Evolutionary conservation across 495 filamentous ascomycete species (phyloP).

Genomic region (Rostrohypoxylon terebratum): DNA sequence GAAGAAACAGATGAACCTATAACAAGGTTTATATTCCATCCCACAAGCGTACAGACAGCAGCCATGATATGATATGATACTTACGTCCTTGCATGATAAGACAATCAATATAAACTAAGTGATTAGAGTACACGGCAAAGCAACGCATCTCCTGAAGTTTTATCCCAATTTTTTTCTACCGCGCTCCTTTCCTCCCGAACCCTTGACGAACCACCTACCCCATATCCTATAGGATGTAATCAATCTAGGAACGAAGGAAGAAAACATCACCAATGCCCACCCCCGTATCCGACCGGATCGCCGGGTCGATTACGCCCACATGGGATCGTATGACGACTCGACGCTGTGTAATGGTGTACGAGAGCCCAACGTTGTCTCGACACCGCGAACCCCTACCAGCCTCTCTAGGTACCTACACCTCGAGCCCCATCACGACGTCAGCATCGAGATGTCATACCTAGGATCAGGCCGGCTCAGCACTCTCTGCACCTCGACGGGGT

Average conservation of each 20-base stretch:
- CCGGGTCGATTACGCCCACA: conserved; percentile 46
- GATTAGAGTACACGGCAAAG: conserved; percentile 17
- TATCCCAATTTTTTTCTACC: not conserved
- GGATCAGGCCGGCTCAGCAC: conserved; percentile 59
- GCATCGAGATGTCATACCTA: conserved; percentile 59
- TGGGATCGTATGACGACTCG: conserved; percentile 42
- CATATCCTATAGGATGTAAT: conserved; percentile 2
- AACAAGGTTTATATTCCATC: not conserved
- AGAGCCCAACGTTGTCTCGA: conserved; percentile 13
- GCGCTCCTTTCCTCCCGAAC: not conserved
- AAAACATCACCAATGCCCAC: not conserved
- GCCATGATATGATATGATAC: not conserved
- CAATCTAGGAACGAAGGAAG: conserved; percentile 8
- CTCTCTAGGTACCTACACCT: not conserved
- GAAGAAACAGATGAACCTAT: not conserved
- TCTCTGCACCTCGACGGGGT: conserved; percentile 54
- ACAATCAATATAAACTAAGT: not conserved
- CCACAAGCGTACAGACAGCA: not conserved
- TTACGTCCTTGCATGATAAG: conserved; percentile 22
- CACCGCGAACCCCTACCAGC: not conserved
- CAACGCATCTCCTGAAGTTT: not conserved
- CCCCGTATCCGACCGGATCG: conserved; percentile 29
- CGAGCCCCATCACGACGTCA: conserved; percentile 47
- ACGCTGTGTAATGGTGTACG: conserved; percentile 49
- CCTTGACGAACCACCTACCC: not conserved